Base-by-base conservation (phyloP, 371 early-diverging fungal species). In the Mortierella sp. region DNA sequence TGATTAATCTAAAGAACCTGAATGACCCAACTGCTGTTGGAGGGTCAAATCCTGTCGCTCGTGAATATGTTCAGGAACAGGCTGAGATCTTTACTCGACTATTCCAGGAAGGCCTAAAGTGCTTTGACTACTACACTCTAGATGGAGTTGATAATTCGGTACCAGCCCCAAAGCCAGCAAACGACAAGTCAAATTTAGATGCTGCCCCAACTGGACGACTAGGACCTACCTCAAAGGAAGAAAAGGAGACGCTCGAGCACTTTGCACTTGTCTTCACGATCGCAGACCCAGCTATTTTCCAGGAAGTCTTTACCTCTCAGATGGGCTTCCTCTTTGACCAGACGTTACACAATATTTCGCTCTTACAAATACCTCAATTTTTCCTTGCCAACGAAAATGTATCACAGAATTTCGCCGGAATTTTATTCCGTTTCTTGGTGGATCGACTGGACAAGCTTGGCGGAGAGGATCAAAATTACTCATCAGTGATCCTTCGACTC, bases 261-360 rank as follows among this genome's bases (percentile, higher is more conserved):
- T 97, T 99, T 85, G 94, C 96, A 0, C 89, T 92, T 40, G 91
- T 96, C 2, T 98, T 98, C 83, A 93, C 94, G 7, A 75, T 86
- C 35, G 83, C 98, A 10, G 98, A 99, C 69, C 95, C 96, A 0
- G 91, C 96, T 4, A 89, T 97, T 1, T 98, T 98, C 82, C 97
- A 97, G 79, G 99, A 99, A 72, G 91, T 99, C 5, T 95, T 98
- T 72, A 85, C 94, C 5, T 91, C 96, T 1, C 93, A 98, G 76
- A 93, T 99, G 64, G 90, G 87, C 19, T 94, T 89, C 68, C 88
- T 98, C 23, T 95, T 97, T 76, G 93, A 96, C 4, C 89, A 91
- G 22, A 93, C 95, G 70, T 77, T 97, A 28, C 83, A 86, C 74
- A 95, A 98, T 75, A 89, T 91, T 0, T 90, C 95, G 10, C 85